Percentiles rank a stretch among this genome's conserved stretches.
Evolutionary conservation across 78 protist genomes (phyloP).

Genomic region (Pigoraptor vietnamica): DNA sequence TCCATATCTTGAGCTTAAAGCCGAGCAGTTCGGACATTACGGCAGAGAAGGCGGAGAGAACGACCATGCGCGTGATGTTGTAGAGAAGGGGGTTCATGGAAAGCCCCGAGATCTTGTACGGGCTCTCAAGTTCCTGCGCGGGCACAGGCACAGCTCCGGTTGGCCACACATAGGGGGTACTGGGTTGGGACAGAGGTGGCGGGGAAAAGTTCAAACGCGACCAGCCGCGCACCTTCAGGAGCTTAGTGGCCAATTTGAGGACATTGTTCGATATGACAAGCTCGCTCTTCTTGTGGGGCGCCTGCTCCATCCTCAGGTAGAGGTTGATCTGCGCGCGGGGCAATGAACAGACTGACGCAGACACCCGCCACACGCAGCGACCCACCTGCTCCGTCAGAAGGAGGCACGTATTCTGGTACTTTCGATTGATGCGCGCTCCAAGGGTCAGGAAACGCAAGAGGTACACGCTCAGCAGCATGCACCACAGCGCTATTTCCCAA

Average conservation of each 20-base stretch:
- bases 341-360: background rate
- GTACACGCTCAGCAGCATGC: background rate
- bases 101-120: conserved; percentile 37
- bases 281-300: conserved; percentile 22
- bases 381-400: conserved; percentile 34
- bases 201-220: too few relatives aligned
- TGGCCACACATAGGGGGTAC: too few relatives aligned
- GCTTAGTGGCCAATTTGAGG: conserved; percentile 4
- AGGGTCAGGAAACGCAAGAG: conserved; percentile 28
- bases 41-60: conserved; percentile 31
- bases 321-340: conserved; percentile 23
- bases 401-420: conserved; percentile 8
- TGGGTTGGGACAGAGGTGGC: too few relatives aligned
- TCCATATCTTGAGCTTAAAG: conserved; percentile 43
- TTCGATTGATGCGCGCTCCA: conserved; percentile 27
- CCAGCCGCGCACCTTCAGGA: conserved; percentile 16
- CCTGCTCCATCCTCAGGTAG: conserved; percentile 26
- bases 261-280: conserved; percentile 33
- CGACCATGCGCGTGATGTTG: conserved; percentile 39
- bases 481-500: conserved; percentile 17
- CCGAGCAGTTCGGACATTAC: conserved; percentile 30
- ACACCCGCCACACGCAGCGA: background rate
- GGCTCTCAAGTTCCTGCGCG: conserved; percentile 22
- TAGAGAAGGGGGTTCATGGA: conserved; percentile 38
- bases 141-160: too few relatives aligned